Evolutionary conservation across 768 basidiomycete species (phyloP).

Genomic region (Suillus subaureus): DNA sequence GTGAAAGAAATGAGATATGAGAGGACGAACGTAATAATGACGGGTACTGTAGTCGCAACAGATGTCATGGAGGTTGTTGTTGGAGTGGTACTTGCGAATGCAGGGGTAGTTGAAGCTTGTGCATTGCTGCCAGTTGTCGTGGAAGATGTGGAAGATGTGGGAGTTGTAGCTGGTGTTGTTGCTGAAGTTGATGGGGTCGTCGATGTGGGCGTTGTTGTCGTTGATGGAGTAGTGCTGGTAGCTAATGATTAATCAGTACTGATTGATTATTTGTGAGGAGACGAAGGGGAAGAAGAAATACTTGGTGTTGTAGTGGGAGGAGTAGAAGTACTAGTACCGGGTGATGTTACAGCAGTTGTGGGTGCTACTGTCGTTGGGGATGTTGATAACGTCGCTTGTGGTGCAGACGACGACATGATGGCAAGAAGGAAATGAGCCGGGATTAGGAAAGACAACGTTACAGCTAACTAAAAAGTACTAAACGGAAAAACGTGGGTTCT

Average conservation of each 20-base stretch:
- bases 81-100: background rate
- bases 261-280: background rate
- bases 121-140: background rate
- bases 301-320: background rate
- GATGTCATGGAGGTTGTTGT: constrained; percentile 7
- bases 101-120: constrained; percentile 8
- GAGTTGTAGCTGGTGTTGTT: background rate
- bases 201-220: background rate
- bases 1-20: background rate
- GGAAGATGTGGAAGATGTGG: background rate
- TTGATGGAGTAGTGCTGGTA: background rate
- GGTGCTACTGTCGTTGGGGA: background rate
- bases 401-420: constrained; percentile 20
- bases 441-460: too few relatives aligned
- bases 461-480: too few relatives aligned
- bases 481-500: background rate
- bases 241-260: background rate
- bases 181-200: background rate
- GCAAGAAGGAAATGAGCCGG: background rate
- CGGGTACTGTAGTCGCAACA: constrained; percentile 5
- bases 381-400: background rate
- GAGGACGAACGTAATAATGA: constrained; percentile 24
- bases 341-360: background rate
- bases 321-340: background rate
- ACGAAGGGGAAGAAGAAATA: background rate